A percentile compares a stretch with the other conserved stretches of the same genome.
These are phyloP conservation scores for Pseudogymnoascus verrucosus DNA, from an alignment of 2,329 filamentous ascomycete genomes.

Conservation along the genomic window DNA sequence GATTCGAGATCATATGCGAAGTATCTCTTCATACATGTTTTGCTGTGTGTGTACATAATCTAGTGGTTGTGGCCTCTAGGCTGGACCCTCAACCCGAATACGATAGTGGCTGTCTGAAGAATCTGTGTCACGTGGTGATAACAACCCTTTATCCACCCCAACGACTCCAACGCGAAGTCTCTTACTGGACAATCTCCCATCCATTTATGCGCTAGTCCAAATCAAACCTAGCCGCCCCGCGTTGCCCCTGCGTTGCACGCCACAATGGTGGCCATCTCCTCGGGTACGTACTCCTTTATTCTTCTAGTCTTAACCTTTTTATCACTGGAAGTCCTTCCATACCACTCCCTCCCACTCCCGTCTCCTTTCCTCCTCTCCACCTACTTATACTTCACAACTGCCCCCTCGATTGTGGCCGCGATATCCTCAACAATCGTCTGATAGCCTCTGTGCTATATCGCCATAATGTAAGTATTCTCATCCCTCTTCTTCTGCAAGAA, in stretches of 20 bases:
- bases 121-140: background rate
- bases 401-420: background rate
- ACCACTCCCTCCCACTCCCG: background rate
- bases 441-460: constrained; percentile 3
- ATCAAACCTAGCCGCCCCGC: background rate
- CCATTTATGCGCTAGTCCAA: background rate
- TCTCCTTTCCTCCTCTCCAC: constrained; percentile 1
- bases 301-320: constrained; percentile 2
- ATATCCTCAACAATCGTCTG: background rate
- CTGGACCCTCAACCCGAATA: background rate
- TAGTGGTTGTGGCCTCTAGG: background rate
- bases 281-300: constrained; percentile 3
- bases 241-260: background rate
- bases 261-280: background rate
- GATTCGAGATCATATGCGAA: constrained; percentile 4
- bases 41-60: background rate
- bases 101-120: background rate
- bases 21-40: background rate
- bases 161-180: background rate
- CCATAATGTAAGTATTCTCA: background rate
- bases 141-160: background rate
- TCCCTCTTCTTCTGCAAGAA: background rate
- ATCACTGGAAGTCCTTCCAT: background rate
- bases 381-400: background rate
- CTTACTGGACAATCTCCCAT: constrained; percentile 1